These are phyloP conservation scores for Chlamydomonas schloesseri DNA, from an alignment of 139 green algal genomes.

Conservation along the genomic window DNA sequence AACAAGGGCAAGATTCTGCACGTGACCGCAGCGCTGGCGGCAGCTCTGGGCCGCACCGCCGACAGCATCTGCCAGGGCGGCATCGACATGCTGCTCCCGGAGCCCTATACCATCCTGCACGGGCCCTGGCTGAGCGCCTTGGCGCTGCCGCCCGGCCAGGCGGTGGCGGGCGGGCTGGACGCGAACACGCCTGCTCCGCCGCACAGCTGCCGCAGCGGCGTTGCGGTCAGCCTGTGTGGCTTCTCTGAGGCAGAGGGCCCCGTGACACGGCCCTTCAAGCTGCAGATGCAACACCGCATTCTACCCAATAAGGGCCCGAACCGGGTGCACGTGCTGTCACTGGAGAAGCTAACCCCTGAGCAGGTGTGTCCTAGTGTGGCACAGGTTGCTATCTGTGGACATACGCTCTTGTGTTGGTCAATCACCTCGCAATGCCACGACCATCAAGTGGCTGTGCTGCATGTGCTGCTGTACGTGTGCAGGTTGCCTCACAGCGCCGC, in stretches of 20 bases:
- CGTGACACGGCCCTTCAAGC: neutral
- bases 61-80: neutral
- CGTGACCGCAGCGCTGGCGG: neutral
- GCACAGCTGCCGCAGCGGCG: conserved; percentile 17
- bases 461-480: too few species aligned
- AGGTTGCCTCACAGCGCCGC: neutral
- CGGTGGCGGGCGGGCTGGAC: too few species aligned
- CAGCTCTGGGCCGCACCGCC: neutral
- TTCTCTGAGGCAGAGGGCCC: neutral
- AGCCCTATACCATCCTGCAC: neutral
- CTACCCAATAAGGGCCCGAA: too few species aligned
- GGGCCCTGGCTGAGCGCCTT: neutral
- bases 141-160: too few species aligned
- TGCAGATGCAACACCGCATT: neutral
- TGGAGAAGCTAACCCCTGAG: neutral
- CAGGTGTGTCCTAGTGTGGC: neutral
- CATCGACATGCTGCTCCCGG: neutral
- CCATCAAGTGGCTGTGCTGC: too few species aligned
- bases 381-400: too few species aligned
- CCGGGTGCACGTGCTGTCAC: neutral
- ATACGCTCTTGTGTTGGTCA: too few species aligned
- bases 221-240: neutral
- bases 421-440: too few species aligned
- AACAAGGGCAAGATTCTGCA: neutral
- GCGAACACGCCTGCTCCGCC: neutral